These are phyloP conservation scores for Aspergillus costaricaensis DNA, from an alignment of 2,329 filamentous ascomycete species.

Conservation along the genomic window DNA sequence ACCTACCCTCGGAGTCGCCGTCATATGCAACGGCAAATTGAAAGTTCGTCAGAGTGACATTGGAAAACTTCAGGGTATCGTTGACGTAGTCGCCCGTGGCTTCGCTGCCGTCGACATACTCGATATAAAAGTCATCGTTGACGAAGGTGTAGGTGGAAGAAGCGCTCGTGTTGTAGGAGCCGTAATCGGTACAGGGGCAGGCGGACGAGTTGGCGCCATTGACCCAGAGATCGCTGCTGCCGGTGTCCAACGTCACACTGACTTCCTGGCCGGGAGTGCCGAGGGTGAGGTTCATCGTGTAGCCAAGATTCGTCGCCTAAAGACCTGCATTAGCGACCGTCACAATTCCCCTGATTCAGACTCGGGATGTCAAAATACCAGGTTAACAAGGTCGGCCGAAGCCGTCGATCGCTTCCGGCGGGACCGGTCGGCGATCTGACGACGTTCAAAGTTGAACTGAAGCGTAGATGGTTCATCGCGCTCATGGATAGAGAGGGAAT, in stretches of 20 bases:
- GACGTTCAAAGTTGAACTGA: constrained; percentile 13
- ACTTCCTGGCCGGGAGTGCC: constrained; percentile 57
- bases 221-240: constrained; percentile 62
- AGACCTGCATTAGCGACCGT: neutral
- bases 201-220: constrained; percentile 65
- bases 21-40: constrained; percentile 15
- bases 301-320: constrained; percentile 10
- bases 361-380: neutral
- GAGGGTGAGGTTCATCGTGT: constrained; percentile 48
- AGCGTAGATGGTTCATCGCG: constrained; percentile 14
- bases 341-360: neutral
- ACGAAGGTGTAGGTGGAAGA: constrained; percentile 74
- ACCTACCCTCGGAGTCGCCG: constrained; percentile 36
- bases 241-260: constrained; percentile 59
- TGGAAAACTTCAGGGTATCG: constrained; percentile 12
- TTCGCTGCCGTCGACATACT: constrained; percentile 75
- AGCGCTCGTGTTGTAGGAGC: constrained; percentile 59
- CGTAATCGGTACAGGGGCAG: constrained; percentile 51
- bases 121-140: constrained; percentile 75
- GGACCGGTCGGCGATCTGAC: constrained; percentile 3
- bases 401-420: constrained; percentile 11
- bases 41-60: constrained; percentile 7
- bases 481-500: constrained; percentile 12
- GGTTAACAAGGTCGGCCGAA: constrained; percentile 4
- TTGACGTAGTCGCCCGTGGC: constrained; percentile 72